Evolutionary conservation across 352 stramenopile genomes (phyloP), one percentile per base, ranked within the genome.

Genomic region (Globisporangium nagaii): DNA sequence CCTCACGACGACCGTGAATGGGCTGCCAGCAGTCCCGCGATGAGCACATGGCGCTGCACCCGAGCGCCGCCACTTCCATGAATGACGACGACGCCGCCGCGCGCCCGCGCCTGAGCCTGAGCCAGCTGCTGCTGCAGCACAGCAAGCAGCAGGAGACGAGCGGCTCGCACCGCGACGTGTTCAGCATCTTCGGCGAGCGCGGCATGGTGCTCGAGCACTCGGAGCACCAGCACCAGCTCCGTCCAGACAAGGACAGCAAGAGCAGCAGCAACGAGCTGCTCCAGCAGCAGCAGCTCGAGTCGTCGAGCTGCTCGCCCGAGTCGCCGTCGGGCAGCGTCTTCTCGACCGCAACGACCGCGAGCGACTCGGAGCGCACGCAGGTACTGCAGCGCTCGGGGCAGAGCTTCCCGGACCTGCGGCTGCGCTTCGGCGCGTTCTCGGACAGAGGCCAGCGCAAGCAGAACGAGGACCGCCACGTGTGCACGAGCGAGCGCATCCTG

Each of bases 101-200:
- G 11, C 67, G 43, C 0, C 55, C 58, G 42, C 76, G 72, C 2
- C 65, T 72, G 25, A 84, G 76, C n/a, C 60, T 84, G 17, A 85
- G 65, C 57, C 53, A 81, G 13, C 71, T 86, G 28, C 71, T 86
- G 19, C 66, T 81, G 43, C 51, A 74, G 39, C 64, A 84, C 35
- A 68, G 70, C 42, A 85, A 83, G 53, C 75, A 81, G 39, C 59
- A 71, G 35, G 66, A 61, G 22, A 63, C 44, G 27, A 75, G 65
- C 53, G 56, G 62, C 52, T 68, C 67, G 34, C 78, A 90, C 51
- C 81, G 84, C 28, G 84, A 93, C 57, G 84, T 93, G 37, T 92
- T 93, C 51, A 92, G 77, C 70, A 90, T 93, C 49, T 93, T 93
- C 34, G 82, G 66, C 20, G 84, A 93, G 51, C 75, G 64, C 44